Evolutionary conservation across 306 rosid species (phyloP), one percentile per base, ranked within the genome.

Genomic region (Coriaria nepalensis): DNA sequence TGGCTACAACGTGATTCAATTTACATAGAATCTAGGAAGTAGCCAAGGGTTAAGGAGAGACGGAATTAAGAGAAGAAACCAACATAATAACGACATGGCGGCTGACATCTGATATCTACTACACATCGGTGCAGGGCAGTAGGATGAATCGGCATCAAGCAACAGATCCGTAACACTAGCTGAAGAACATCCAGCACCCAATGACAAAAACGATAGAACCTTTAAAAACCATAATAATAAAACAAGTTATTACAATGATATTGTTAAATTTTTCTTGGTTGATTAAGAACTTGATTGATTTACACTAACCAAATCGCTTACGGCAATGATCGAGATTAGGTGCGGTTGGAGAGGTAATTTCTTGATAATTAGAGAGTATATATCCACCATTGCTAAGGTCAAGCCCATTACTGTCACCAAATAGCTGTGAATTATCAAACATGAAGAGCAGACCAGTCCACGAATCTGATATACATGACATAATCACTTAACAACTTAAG

Each of bases 321-420:
- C 35, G 36, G 69, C 6, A 49, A 83, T 51, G 58, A 83, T 64
- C 64, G 50, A 12, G n/a, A 79, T 45, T 37, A 81, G 69, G 64
- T 73, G 65, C 34, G 79, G 73, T 37, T 78, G 96, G 47, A 53
- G 68, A 35, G 80, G 82, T 53, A 83, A 50, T 49, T 55, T 35
- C 45, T 60, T 73, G 59, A 87, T 55, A 54, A 83, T 80, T 62
- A 87, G 78, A 9, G 81, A 73, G 70, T 80, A 87, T 35, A 75
- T 94, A 66, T 87, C 96, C 57, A 76, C 71, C 38, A 83, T 68
- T 44, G 82, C 69, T 53, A 87, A 68, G 60, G 94, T 83, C 59
- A 87, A 78, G 15, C 93, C 93, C 96, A 87, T 87, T 57, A 78
- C 79, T 20, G 93, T 87, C 66, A 75, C 94, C 82, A 87, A 77